Conservation (phyloP, 2,329 filamentous ascomycete genomes). For the Arthroderma uncinatum region DNA sequence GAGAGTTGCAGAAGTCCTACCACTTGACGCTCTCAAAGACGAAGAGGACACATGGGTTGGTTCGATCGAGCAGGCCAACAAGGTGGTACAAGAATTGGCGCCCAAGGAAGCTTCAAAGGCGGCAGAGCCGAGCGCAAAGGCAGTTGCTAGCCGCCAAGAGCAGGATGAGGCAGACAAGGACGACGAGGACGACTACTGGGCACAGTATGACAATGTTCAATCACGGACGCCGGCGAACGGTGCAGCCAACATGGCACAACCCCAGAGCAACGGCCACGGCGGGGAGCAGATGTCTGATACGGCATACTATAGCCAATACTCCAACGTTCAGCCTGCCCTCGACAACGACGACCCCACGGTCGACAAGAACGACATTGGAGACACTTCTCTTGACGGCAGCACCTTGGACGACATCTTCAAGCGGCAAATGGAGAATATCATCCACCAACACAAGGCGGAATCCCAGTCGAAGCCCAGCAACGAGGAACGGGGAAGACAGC, state of each 20-base stretch:
- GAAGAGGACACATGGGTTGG: slow-evolving; percentile 43
- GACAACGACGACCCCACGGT: slow-evolving; percentile 53
- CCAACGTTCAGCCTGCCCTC: slow-evolving; percentile 53
- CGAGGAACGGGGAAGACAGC: not conserved
- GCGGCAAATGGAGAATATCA: slow-evolving; percentile 26
- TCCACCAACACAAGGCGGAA: slow-evolving; percentile 14
- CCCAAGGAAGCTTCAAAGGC: slow-evolving; percentile 28
- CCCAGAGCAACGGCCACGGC: slow-evolving; percentile 14
- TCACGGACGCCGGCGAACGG: slow-evolving; percentile 39
- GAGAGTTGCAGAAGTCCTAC: slow-evolving; percentile 49
- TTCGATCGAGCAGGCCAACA: slow-evolving; percentile 46
- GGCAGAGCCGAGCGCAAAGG: slow-evolving; percentile 14
- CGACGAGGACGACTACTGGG: slow-evolving; percentile 56
- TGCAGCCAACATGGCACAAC: slow-evolving; percentile 6
- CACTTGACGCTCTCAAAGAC: slow-evolving; percentile 40
- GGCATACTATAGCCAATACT: slow-evolving; percentile 52
- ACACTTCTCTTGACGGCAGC: slow-evolving; percentile 46
- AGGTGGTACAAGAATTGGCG: slow-evolving; percentile 30
- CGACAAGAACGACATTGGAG: slow-evolving; percentile 36
- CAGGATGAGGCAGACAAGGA: slow-evolving; percentile 36
- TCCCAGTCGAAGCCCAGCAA: not conserved
- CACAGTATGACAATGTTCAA: slow-evolving; percentile 49
- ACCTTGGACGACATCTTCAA: slow-evolving; percentile 34
- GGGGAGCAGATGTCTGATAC: slow-evolving; percentile 39
- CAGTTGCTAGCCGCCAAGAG: slow-evolving; percentile 14